Base-by-base conservation (phyloP, 495 filamentous ascomycete genomes). In the Neurospora sp. region DNA sequence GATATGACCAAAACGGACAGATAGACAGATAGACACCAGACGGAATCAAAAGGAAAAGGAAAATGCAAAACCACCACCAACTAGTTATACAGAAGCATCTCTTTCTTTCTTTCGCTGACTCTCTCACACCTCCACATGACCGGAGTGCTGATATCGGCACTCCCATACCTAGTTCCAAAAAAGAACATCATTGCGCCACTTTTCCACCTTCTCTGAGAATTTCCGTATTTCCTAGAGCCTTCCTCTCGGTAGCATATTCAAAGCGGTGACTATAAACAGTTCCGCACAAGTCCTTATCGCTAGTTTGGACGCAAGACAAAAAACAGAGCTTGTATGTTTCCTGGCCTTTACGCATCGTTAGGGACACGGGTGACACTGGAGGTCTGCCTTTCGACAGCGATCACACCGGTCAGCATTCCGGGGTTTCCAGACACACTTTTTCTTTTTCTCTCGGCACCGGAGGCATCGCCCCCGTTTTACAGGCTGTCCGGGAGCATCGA, bases 21-120 rank as follows among this genome's bases (percentile, higher is more conserved):
- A 44, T 16, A 16, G 69, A 12, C 40, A 39, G 16, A 38, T 37
- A 66, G 40, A 70, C 18, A 44, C 35, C 39, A 69, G 6, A 37
- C 27, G 41, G 70, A 42, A 46, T 62, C 39, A 70, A 66, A 59
- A 18, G 14, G 54, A 18, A 75, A 38, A 70, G 16, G 10, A 14
- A 42, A 39, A 71, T 20, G 70, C 14, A 74, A 74, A 70, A 74
- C 69, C 69, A 16, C 71, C 48, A 69, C 73, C 73, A 73, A 66
- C 71, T 77, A 77, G 72, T 78, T 75, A 59, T 77, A 78, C 77
- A 78, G 66, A 70, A 44, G 71, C 18, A 46, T 54, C 23, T 46
- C 20, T 48, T 48, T 9, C 35, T 35, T 66, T 66, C 54, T 37
- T 66, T 31, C 54, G 27, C 54, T 66, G 54, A 31, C 54, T 66